These are phyloP conservation scores for Aschersonia sp. DNA, from an alignment of 2,329 filamentous ascomycete species.

Conservation along the genomic window DNA sequence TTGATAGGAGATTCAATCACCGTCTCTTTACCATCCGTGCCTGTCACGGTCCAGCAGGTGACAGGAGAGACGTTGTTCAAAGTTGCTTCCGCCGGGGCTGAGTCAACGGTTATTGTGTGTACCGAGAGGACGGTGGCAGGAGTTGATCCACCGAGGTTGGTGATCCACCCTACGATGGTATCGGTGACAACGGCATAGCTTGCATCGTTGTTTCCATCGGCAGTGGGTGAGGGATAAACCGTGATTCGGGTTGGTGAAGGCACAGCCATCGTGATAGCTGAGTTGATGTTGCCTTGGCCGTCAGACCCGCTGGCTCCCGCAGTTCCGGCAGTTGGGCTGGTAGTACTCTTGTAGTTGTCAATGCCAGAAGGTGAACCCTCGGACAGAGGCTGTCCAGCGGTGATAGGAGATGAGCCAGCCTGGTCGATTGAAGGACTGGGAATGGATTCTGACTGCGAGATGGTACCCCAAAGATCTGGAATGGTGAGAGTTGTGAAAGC, in stretches of 20 bases:
- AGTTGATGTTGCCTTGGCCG: slow-evolving; percentile 5
- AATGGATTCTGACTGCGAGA: slow-evolving; percentile 4
- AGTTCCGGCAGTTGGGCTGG: slow-evolving; percentile 6
- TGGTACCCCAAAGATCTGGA: slow-evolving; percentile 16
- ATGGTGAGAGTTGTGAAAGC: slow-evolving; percentile 21
- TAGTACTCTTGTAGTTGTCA: slow-evolving; percentile 5
- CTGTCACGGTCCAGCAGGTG: slow-evolving; percentile 8
- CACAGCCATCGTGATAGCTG: slow-evolving; percentile 1
- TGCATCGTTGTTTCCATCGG: background rate
- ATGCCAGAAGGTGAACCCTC: slow-evolving; percentile 8
- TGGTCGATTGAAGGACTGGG: background rate
- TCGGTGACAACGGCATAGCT: slow-evolving; percentile 11
- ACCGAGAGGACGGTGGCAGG: slow-evolving; percentile 9
- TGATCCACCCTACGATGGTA: slow-evolving; percentile 9
- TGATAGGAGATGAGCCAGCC: slow-evolving; percentile 4
- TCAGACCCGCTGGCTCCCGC: slow-evolving; percentile 5
- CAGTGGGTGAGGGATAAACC: slow-evolving; percentile 2
- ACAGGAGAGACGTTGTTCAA: slow-evolving; percentile 3
- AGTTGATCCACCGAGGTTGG: slow-evolving; percentile 6
- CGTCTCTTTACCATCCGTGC: slow-evolving; percentile 12
- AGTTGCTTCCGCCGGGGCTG: slow-evolving; percentile 1
- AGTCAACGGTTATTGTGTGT: slow-evolving; percentile 9
- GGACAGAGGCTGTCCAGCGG: slow-evolving; percentile 5
- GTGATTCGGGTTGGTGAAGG: slow-evolving; percentile 1
- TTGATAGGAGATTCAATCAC: slow-evolving; percentile 16